phyloP scores from a whole-genome alignment of 371 early-diverging fungal species.

The Actinomortierella ambigua region DNA sequence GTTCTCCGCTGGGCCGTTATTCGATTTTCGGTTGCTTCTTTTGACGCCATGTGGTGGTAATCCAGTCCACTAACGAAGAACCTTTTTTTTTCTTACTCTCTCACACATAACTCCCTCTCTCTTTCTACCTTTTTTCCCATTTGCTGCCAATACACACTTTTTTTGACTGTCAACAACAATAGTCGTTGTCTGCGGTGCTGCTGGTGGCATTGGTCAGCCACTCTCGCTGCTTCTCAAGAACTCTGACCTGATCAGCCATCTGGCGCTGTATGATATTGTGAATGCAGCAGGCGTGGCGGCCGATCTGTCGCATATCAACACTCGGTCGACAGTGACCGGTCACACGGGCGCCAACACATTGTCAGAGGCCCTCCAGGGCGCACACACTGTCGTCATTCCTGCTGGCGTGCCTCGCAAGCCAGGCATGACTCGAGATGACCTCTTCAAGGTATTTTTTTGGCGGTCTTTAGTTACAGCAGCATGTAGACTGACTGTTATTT shows the following conservation, averaged over 20 bases:
- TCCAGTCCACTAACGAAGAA: slow-evolving; percentile 3
- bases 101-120: neutral
- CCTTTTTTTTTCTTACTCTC: slow-evolving; percentile 25
- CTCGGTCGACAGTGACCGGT: slow-evolving; percentile 69
- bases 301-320: slow-evolving; percentile 79
- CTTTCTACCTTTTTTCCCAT: slow-evolving; percentile 24
- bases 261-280: slow-evolving; percentile 79
- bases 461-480: slow-evolving; percentile 25
- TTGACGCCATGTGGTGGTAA: slow-evolving; percentile 10
- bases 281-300: slow-evolving; percentile 80
- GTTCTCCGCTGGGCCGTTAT: neutral
- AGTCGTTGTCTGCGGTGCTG: slow-evolving; percentile 80
- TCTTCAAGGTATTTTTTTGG: slow-evolving; percentile 82
- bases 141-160: slow-evolving; percentile 20
- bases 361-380: slow-evolving; percentile 68
- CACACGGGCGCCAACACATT: slow-evolving; percentile 30
- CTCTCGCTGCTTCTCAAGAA: slow-evolving; percentile 86
- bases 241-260: slow-evolving; percentile 64
- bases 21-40: neutral
- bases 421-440: slow-evolving; percentile 91
- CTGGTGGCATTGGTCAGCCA: slow-evolving; percentile 95
- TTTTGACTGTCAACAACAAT: slow-evolving; percentile 56
- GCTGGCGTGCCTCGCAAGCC: slow-evolving; percentile 93
- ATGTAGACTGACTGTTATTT: slow-evolving; percentile 43
- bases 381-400: slow-evolving; percentile 91